Percentiles rank a stretch among this genome's conserved stretches.
These are phyloP conservation scores for Eucalyptus viminalis DNA, from an alignment of 345 rosid species.

Conservation along the genomic window DNA sequence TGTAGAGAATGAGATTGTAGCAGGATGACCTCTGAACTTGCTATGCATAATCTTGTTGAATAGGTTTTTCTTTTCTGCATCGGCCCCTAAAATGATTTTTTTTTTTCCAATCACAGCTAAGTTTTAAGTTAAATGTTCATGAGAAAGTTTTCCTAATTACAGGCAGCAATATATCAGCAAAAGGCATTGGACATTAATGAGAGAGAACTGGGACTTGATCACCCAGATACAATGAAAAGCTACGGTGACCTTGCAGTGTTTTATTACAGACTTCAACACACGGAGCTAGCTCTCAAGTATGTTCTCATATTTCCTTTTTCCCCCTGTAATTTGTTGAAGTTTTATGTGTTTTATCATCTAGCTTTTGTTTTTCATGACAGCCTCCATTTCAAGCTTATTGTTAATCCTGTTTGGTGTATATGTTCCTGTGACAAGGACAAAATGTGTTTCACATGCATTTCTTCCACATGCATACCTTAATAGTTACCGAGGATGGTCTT, in stretches of 20 bases:
- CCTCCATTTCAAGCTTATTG: not conserved
- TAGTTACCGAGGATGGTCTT: not conserved
- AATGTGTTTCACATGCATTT: not conserved
- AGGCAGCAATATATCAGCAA: constrained; percentile 98
- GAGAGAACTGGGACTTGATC: constrained; percentile 98
- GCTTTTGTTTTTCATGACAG: not conserved
- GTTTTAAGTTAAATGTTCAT: not conserved
- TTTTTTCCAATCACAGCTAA: not conserved
- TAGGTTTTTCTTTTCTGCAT: not conserved
- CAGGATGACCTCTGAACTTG: not conserved
- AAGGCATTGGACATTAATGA: constrained; percentile 99
- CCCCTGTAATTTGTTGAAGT: not conserved
- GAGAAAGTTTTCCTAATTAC: constrained; percentile 7
- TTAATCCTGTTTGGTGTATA: not conserved
- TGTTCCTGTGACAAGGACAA: not conserved
- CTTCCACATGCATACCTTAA: not conserved
- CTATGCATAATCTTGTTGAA: not conserved
- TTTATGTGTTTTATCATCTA: not conserved
- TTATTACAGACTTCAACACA: constrained; percentile 97
- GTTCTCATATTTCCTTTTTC: constrained; percentile 2
- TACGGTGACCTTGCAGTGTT: constrained; percentile 99
- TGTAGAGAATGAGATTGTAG: not conserved
- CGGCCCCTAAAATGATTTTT: not conserved
- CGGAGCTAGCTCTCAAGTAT: constrained; percentile 97
- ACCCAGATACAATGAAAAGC: constrained; percentile 99